Evolutionary conservation across 1,284 basidiomycete species (phyloP).

Genomic region (Ceratobasidium sp.): DNA sequence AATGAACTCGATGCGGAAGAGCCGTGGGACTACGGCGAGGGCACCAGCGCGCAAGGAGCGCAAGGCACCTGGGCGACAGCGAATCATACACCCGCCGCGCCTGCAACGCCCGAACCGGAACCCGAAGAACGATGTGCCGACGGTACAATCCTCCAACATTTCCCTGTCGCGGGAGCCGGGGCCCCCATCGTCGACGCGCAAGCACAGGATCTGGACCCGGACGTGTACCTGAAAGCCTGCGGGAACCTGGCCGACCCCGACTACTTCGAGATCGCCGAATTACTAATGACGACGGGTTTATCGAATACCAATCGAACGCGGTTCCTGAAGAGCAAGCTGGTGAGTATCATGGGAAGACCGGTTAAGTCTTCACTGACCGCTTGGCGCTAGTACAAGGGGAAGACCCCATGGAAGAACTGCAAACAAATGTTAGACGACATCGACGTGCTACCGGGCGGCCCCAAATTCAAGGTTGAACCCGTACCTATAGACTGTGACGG

Average conservation of each 20-base stretch:
- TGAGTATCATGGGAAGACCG: background rate
- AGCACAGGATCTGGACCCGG: background rate
- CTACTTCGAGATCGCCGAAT: background rate
- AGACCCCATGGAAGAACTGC: constrained; percentile 46
- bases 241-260: background rate
- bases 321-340: constrained; percentile 13
- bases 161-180: background rate
- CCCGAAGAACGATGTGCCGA: background rate
- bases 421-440: constrained; percentile 50
- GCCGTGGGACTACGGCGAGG: background rate
- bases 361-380: background rate
- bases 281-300: background rate
- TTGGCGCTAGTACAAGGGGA: background rate
- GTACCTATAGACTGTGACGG: background rate
- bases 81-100: no score
- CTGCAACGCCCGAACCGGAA: no score
- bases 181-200: background rate
- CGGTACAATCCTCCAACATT: background rate
- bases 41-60: background rate
- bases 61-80: no score
- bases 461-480: constrained; percentile 50
- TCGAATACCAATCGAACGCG: background rate
- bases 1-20: background rate
- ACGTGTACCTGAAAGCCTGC: background rate
- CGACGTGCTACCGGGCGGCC: constrained; percentile 51